Evolutionary conservation across 768 basidiomycete species (phyloP).

Genomic region (Suillus paluster): DNA sequence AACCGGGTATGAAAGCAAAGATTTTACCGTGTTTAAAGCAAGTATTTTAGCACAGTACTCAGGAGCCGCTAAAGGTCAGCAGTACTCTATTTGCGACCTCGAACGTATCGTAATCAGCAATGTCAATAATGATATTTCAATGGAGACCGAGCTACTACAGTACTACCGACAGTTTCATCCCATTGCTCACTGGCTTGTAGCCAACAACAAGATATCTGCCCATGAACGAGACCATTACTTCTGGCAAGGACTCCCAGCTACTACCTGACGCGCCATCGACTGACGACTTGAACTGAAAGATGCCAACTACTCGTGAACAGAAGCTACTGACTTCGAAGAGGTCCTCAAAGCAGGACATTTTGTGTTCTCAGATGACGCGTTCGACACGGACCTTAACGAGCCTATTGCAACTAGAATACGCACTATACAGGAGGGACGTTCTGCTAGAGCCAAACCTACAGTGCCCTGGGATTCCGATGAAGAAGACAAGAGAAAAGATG

Average conservation of each 20-base stretch:
- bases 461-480: background rate
- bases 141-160: background rate
- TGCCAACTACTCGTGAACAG: too few species aligned
- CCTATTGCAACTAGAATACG: too few species aligned
- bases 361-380: too few species aligned
- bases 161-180: constrained; percentile 7
- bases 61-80: too few species aligned
- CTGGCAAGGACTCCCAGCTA: background rate
- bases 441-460: too few species aligned
- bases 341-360: too few species aligned
- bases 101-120: background rate
- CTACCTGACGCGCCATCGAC: background rate
- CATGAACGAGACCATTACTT: constrained; percentile 4
- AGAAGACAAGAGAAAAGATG: constrained; percentile 1
- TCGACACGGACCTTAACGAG: too few species aligned
- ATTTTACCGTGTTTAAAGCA: constrained; percentile 5
- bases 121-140: background rate
- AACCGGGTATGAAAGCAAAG: constrained; percentile 1
- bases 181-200: background rate
- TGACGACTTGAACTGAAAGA: too few species aligned
- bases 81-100: background rate
- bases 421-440: too few species aligned
- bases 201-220: background rate
- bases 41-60: constrained; percentile 3
- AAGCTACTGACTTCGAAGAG: too few species aligned